Evolutionary conservation across 495 filamentous ascomycete species (phyloP).

Genomic region (Clavariopsis aquatica): DNA sequence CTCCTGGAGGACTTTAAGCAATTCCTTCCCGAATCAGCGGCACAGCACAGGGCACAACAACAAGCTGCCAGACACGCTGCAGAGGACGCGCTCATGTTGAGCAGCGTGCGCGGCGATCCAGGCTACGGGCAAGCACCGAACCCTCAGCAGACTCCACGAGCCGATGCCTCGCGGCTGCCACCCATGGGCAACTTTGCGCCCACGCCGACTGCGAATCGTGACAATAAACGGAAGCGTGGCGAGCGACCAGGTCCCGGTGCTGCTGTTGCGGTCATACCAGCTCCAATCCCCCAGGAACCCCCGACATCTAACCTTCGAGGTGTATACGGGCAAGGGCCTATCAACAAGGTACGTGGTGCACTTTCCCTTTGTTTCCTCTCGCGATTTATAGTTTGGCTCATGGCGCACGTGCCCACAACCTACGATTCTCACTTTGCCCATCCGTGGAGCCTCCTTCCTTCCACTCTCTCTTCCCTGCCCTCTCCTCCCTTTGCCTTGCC

Average conservation of each 20-base stretch:
- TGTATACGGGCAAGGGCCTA: constrained; percentile 47
- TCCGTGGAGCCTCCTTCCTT: too few species aligned
- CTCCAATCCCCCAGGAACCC: constrained; percentile 43
- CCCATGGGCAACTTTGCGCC: constrained; percentile 92
- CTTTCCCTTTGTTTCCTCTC: constrained; percentile 2
- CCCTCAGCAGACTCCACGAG: constrained; percentile 45
- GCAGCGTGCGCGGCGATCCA: constrained; percentile 59
- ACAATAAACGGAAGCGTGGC: constrained; percentile 75
- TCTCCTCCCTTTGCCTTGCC: not conserved
- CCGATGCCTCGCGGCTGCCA: constrained; percentile 57
- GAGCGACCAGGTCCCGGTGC: constrained; percentile 37
- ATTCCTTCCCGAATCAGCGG: constrained; percentile 94
- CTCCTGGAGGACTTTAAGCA: constrained; percentile 98
- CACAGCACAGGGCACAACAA: constrained; percentile 74
- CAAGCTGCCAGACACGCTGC: constrained; percentile 64
- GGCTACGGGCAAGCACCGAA: constrained; percentile 49
- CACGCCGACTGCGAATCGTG: constrained; percentile 75
- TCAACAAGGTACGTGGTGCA: constrained; percentile 52
- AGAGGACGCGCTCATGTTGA: constrained; percentile 65
- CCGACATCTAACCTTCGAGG: constrained; percentile 31
- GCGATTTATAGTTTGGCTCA: not conserved
- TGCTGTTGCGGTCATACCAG: constrained; percentile 13
- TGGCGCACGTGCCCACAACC: not conserved
- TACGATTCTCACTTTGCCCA: not conserved
- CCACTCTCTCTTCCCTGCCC: not conserved